Base-by-base conservation (phyloP, 257 asterid genomes). In the Solanum corneliomulleri region DNA sequence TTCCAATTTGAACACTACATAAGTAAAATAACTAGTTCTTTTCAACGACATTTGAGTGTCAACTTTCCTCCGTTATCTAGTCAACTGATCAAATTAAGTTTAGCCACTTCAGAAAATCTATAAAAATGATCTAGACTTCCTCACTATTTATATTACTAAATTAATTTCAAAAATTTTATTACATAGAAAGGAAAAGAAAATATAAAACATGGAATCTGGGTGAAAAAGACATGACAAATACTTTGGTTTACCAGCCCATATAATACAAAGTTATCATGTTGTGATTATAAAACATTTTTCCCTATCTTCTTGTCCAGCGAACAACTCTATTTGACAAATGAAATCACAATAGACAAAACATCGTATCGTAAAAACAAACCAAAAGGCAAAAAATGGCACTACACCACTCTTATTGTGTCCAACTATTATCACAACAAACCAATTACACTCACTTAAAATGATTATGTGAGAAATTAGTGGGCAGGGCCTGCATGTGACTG, bases 101-200 rank as follows among this genome's bases (percentile, higher is more conserved):
- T 89, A 4, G 94, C 98, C 88, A 94, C 98, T 88, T 94, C 94
- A 3, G 88, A 39, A 74, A 95, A 93, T 93, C 97, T 95, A 90
- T 10, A 88, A n/a, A 60, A 41, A 35, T 35, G 5, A 66, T 2
- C 9, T 33, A 31, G 1, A 35, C 23, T 52, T 71, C 13, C 5
- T 71, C 25, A 33, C 5, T 71, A 9, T 18, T 18, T 33, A 15
- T 14, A 31, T 18, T 16, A 9, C 4, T 33, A 8, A 71, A 18
- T 29, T 35, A 72, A 4, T 25, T 9, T 60, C 10, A 23, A 72
- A 45, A 20, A 13, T 9, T 41, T 5, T 0, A 52, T 9, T 15
- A 58, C 16, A 47, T n/a, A 3, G 80, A 25, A 72, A 20, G 4
- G 25, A 45, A 4, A 45, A 4, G 37, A 7, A 41, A 7, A 41